Conservation (phyloP, 371 early-diverging fungal genomes). For the Syncephalis plumigaleata region DNA sequence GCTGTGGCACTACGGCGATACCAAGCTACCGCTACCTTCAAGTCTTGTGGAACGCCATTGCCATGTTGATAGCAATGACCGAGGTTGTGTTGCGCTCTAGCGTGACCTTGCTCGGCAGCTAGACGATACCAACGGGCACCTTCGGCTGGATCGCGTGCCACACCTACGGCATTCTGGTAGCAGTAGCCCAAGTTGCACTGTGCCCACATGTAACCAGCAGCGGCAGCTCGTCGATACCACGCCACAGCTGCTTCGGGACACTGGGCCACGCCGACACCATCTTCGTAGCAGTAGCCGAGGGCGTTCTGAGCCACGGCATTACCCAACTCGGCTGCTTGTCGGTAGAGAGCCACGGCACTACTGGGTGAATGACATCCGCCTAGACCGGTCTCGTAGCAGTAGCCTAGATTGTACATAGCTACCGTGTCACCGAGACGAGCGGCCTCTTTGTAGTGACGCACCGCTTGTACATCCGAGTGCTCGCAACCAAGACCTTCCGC, state of each 20-base stretch:
- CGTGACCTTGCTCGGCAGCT: conserved; percentile 54
- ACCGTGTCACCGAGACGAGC: conserved; percentile 39
- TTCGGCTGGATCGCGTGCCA: conserved; percentile 23
- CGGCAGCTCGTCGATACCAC: conserved; percentile 54
- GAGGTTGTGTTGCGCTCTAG: conserved; percentile 60
- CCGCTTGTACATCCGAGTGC: conserved; percentile 33
- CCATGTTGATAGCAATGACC: conserved; percentile 72
- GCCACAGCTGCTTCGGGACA: conserved; percentile 34
- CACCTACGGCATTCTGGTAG: conserved; percentile 56
- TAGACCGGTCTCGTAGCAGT: conserved; percentile 64
- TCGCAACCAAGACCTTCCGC: conserved; percentile 57
- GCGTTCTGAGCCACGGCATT: conserved; percentile 67
- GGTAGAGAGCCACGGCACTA: conserved; percentile 37
- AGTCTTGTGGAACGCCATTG: conserved; percentile 43
- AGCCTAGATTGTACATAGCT: conserved; percentile 63
- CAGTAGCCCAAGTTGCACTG: conserved; percentile 62
- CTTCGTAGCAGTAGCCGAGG: conserved; percentile 60
- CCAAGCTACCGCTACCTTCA: conserved; percentile 46
- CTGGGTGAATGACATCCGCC: conserved; percentile 35
- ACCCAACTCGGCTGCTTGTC: conserved; percentile 13
- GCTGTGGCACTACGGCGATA: conserved; percentile 52
- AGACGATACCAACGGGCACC: conserved; percentile 53
- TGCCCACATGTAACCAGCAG: conserved; percentile 52
- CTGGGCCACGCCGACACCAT: conserved; percentile 48
- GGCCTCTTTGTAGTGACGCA: conserved; percentile 43